Evolutionary conservation across 768 basidiomycete species (phyloP).

Genomic region (Crepidotus variabilis): DNA sequence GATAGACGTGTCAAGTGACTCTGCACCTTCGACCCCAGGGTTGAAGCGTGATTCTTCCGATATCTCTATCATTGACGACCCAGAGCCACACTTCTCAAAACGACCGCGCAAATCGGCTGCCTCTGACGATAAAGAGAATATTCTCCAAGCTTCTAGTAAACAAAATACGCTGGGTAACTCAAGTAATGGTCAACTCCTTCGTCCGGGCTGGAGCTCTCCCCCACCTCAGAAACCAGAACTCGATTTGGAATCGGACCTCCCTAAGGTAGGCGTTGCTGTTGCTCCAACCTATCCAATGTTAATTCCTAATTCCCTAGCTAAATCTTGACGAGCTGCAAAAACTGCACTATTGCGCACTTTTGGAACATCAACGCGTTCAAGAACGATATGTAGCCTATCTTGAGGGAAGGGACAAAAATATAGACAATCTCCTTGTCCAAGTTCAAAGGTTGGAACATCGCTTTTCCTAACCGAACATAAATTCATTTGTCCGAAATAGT

Average conservation of each 20-base stretch:
- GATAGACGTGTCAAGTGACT: constrained; percentile 35
- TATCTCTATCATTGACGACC: constrained; percentile 25
- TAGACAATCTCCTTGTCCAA: neutral
- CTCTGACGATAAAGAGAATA: constrained; percentile 34
- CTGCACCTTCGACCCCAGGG: constrained; percentile 27
- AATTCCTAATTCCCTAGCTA: neutral
- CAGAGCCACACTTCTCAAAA: constrained; percentile 27
- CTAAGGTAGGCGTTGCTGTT: neutral
- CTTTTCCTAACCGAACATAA: too few species aligned
- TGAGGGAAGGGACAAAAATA: neutral
- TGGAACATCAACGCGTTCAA: neutral
- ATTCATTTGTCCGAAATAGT: too few species aligned
- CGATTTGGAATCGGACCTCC: neutral
- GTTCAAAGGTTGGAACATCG: neutral
- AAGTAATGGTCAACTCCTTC: neutral
- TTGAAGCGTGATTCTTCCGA: constrained; percentile 41
- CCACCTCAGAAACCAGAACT: neutral
- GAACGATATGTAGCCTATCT: neutral
- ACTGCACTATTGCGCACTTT: neutral
- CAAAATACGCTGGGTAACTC: neutral
- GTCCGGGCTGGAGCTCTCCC: neutral
- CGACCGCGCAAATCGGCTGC: constrained; percentile 23
- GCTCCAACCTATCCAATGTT: neutral
- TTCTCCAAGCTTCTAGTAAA: constrained; percentile 9
- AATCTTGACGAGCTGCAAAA: neutral